These are phyloP conservation scores for Kodamaea anthophila DNA, from an alignment of 1,139 yeast species.

Conservation along the genomic window DNA sequence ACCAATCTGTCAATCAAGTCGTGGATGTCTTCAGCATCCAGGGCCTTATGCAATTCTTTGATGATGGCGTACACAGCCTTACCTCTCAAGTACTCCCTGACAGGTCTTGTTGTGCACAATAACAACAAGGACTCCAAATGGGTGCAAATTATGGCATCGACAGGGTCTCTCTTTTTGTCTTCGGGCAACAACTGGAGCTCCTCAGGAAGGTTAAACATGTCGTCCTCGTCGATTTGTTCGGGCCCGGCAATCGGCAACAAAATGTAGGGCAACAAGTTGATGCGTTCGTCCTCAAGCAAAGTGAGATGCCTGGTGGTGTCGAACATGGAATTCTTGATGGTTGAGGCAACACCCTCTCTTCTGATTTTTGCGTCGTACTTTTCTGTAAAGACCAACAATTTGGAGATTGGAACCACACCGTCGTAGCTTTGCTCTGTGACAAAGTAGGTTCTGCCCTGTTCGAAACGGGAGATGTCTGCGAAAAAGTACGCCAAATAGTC, in stretches of 20 bases:
- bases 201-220: constrained; percentile 82
- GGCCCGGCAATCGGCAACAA: constrained; percentile 81
- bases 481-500: constrained; percentile 86
- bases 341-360: constrained; percentile 89
- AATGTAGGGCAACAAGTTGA: constrained; percentile 76
- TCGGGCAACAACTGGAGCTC: constrained; percentile 76
- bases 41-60: constrained; percentile 74
- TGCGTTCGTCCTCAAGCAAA: constrained; percentile 53
- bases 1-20: constrained; percentile 73
- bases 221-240: constrained; percentile 75
- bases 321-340: constrained; percentile 83
- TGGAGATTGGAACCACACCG: constrained; percentile 71
- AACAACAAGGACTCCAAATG: constrained; percentile 75
- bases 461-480: constrained; percentile 76
- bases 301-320: constrained; percentile 64
- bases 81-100: constrained; percentile 69
- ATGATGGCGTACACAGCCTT: constrained; percentile 79
- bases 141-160: constrained; percentile 54
- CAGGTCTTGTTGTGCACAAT: constrained; percentile 65
- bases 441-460: constrained; percentile 70
- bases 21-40: constrained; percentile 52
- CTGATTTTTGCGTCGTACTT: constrained; percentile 70
- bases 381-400: constrained; percentile 78
- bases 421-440: constrained; percentile 68
- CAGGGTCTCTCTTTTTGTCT: constrained; percentile 74